These are phyloP conservation scores for Akanthomyces lecanii DNA, from an alignment of 2,329 filamentous ascomycete genomes.

Conservation along the genomic window DNA sequence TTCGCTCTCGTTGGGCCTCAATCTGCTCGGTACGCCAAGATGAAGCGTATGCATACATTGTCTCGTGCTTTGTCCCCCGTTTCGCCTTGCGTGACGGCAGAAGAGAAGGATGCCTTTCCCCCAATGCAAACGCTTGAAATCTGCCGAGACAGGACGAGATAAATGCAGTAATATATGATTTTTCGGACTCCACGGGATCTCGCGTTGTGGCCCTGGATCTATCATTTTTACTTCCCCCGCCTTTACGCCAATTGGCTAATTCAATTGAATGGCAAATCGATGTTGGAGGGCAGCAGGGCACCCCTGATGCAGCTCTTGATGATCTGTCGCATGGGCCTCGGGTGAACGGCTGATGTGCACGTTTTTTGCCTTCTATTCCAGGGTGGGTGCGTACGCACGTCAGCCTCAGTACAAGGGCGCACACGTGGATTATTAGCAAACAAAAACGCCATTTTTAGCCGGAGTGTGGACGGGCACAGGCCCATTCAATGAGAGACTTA, in stretches of 20 bases:
- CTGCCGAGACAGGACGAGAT: background rate
- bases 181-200: background rate
- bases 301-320: slow-evolving; percentile 6
- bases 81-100: too few species aligned
- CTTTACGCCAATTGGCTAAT: slow-evolving; percentile 5
- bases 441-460: too few species aligned
- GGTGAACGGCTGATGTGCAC: background rate
- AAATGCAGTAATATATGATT: background rate
- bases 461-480: too few species aligned
- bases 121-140: background rate
- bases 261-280: background rate
- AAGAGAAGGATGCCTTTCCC: too few species aligned
- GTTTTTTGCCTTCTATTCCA: background rate
- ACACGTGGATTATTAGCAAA: background rate
- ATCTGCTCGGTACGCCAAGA: background rate
- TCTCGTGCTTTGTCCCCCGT: too few species aligned
- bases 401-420: background rate
- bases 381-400: background rate
- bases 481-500: too few species aligned
- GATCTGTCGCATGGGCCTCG: slow-evolving; percentile 15
- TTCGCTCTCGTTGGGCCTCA: background rate
- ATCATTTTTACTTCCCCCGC: background rate
- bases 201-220: background rate
- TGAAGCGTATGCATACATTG: too few species aligned
- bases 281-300: background rate